These are phyloP conservation scores for Phanerodontia chrysosporium DNA, from an alignment of 768 basidiomycete species.

Conservation along the genomic window DNA sequence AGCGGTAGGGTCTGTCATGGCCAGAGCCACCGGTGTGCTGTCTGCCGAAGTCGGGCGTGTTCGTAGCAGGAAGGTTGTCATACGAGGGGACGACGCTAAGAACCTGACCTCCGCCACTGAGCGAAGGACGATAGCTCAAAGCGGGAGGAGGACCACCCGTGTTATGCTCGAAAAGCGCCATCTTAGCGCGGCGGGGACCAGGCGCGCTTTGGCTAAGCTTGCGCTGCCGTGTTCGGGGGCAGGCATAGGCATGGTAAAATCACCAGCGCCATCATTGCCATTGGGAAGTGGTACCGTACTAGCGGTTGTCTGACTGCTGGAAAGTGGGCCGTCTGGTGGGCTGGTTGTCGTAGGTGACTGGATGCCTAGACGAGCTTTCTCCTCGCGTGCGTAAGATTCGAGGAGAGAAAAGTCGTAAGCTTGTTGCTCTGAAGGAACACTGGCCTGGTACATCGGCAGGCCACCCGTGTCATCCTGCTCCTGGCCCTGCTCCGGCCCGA, in stretches of 20 bases:
- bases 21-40: conserved; percentile 18
- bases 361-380: conserved; percentile 64
- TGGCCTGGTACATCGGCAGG: conserved; percentile 68
- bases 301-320: conserved; percentile 10
- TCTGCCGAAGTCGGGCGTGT: conserved; percentile 1
- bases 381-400: conserved; percentile 72
- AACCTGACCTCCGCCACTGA: conserved; percentile 18
- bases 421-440: conserved; percentile 36
- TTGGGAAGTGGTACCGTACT: conserved; percentile 3
- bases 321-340: conserved; percentile 14
- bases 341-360: conserved; percentile 31
- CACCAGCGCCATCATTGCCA: conserved; percentile 1
- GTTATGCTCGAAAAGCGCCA: conserved; percentile 79
- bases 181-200: conserved; percentile 71
- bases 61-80: conserved; percentile 30
- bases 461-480: conserved; percentile 36
- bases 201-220: conserved; percentile 84
- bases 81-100: conserved; percentile 39
- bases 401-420: conserved; percentile 71
- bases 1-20: conserved; percentile 90
- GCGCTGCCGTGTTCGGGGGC: conserved; percentile 59
- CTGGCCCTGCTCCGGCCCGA: conserved; percentile 21
- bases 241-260: conserved; percentile 19
- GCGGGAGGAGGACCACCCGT: conserved; percentile 40
- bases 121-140: conserved; percentile 33